Conservation (phyloP, 345 rosid species). For the Cochlearia excelsa region DNA sequence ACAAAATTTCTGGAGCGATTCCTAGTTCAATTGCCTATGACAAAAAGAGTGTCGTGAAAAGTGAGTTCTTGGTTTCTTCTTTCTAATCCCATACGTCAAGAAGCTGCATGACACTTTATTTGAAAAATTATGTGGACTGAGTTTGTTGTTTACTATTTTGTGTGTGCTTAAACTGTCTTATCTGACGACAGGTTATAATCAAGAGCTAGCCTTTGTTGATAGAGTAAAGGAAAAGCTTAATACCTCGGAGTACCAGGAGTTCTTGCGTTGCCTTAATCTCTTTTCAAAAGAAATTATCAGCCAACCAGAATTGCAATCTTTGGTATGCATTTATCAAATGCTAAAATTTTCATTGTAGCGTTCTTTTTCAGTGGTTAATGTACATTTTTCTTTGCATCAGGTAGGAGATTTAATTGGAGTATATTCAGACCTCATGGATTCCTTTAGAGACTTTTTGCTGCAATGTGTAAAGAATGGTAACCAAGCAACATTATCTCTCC, state of each 20-base stretch:
- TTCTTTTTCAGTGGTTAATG: constrained; percentile 6
- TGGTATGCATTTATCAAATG: constrained; percentile 52
- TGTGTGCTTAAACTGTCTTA: constrained; percentile 20
- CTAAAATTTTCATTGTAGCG: not conserved
- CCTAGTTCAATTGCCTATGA: constrained; percentile 56
- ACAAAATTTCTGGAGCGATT: constrained; percentile 50
- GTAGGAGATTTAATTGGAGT: constrained; percentile 69
- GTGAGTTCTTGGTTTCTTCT: constrained; percentile 36
- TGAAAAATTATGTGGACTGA: constrained; percentile 1
- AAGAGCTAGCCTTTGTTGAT: constrained; percentile 76
- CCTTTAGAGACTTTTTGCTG: constrained; percentile 75
- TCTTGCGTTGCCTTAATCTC: constrained; percentile 79
- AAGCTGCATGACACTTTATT: not conserved
- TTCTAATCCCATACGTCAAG: not conserved
- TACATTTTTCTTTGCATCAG: constrained; percentile 43
- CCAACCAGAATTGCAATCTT: constrained; percentile 66
- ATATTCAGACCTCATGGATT: constrained; percentile 85
- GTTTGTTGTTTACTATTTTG: not conserved
- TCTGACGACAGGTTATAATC: constrained; percentile 56
- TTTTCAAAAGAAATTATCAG: constrained; percentile 78
- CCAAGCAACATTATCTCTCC: constrained; percentile 18
- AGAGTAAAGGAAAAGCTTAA: constrained; percentile 75
- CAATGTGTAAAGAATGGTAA: constrained; percentile 86
- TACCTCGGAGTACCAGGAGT: constrained; percentile 70
- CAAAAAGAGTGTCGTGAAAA: constrained; percentile 64